Base-by-base conservation (phyloP, 805 yeast genomes). In the Candida ulmi region DNA sequence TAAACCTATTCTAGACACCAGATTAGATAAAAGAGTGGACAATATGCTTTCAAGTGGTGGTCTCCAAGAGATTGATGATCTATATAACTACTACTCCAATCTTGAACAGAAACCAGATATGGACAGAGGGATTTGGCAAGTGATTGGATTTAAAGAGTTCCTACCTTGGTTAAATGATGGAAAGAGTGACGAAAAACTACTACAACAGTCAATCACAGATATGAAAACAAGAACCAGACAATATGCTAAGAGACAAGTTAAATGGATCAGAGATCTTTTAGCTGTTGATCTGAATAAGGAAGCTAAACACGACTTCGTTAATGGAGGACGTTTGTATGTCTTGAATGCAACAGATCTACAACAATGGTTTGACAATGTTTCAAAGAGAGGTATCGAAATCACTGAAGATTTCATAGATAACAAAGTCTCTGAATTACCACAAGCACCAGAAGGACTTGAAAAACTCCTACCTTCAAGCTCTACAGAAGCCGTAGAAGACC, bases 91-190 rank as follows among this genome's bases (percentile, higher is more conserved):
- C 21, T 82, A 72, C 35, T 48, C 63, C 5, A 35, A 39, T 0
- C 58, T 58, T 17, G 47, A 53, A 1, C 55, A 59, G 6, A 57
- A 52, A 17, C 78, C 83, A 9, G 79, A 71, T 42, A 62, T 76
- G 41, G 83, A 83, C 39, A 66, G 72, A 42, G 98, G 98, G 2
- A 73, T 91, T 0, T 88, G 88, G 88, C 98, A 93, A 62, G 96
- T 86, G 2, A 86, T 91, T 52, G 98, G 98, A 2, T 93, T 86
- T 61, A 86, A 87, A 57, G 96, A 88, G 54, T 88, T 88, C 54
- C 54, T 86, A 28, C 91, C 95, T 2, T 87, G 84, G 83, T 50
- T 78, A 18, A 46, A 52, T 25, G 32, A 56, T 8, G 57, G 51
- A 0, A 46, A 41, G 12, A 21, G 45, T 6, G 49, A 51, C 5